Evolutionary conservation across 345 rosid species (phyloP).

Genomic region (Hibiscus tridactylites): DNA sequence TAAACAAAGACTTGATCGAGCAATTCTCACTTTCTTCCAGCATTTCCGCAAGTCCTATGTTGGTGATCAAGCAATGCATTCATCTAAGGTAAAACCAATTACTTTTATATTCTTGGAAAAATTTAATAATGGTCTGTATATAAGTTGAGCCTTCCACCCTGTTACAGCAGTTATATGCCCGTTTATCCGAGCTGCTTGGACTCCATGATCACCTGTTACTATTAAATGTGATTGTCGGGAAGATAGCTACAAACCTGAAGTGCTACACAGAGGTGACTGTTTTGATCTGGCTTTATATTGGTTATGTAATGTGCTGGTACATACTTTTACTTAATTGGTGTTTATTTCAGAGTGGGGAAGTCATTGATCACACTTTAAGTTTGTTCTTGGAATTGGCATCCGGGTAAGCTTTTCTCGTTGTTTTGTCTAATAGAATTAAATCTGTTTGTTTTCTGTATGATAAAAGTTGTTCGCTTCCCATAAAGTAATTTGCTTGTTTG

Average conservation of each 20-base stretch:
- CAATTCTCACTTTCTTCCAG: conserved; percentile 96
- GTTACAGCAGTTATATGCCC: conserved; percentile 87
- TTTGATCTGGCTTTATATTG: background rate
- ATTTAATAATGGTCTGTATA: conserved; percentile 1
- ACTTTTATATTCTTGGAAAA: background rate
- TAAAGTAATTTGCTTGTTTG: background rate
- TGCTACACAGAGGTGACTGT: conserved; percentile 71
- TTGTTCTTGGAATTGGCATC: conserved; percentile 63
- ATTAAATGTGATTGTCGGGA: conserved; percentile 85
- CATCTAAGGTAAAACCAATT: conserved; percentile 69
- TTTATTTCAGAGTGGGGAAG: conserved; percentile 72
- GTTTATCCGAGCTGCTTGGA: conserved; percentile 91
- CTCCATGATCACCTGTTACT: conserved; percentile 85
- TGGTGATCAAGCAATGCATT: conserved; percentile 99
- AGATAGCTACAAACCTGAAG: conserved; percentile 93
- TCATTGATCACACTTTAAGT: conserved; percentile 92
- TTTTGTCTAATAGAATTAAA: background rate
- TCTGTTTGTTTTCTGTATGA: conserved; percentile 24
- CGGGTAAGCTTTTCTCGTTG: background rate
- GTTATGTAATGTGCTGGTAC: conserved; percentile 6
- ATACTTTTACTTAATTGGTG: conserved; percentile 11
- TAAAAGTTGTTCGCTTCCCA: background rate
- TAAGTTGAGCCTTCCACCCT: conserved; percentile 30
- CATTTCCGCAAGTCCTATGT: conserved; percentile 96
- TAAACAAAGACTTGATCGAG: conserved; percentile 97